Evolutionary conservation across 1,284 basidiomycete genomes (phyloP), one percentile per base, ranked within the genome.

Genomic region (Leccinum pachyderme): DNA sequence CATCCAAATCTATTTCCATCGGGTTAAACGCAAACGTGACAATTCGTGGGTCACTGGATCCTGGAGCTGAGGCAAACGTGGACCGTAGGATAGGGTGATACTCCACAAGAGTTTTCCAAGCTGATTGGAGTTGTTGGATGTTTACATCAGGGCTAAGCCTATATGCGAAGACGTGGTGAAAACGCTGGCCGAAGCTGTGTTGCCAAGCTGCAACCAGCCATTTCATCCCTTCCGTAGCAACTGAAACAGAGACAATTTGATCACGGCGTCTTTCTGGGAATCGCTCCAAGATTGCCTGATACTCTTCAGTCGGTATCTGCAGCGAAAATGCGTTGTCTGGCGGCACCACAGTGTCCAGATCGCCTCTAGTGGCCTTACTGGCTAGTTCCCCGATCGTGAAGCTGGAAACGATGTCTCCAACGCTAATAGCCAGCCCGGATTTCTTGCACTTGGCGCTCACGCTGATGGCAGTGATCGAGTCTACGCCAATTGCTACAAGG

Each of bases 401-500:
- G 50, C 78, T 76, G 33, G 63, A 71, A 39, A 77, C 63, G n/a
- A 81, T 70, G 45, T 80, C 76, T 32, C 69, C 73, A 4, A 74
- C 72, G 22, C 61, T 63, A 15, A 80, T 51, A 7, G 55, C 57
- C 32, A 79, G 55, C 2, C 77, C 77, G 9, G 63, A 68, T 47
- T 66, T 65, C 37, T 75, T 72, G 53, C 71, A 73, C 50, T 69
- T 74, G 24, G 76, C 70, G 7, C 73, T 71, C 18, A 81, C 67
- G 55, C 76, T 75, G 44, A 81, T 78, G 18, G 80, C 77, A 28
- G 75, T 77, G 52, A 81, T 81, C 1, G 80, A 81, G 59, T 81
- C 80, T n/a, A 81, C 69, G 8, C 80, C 80, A 6, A 81, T 63
- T 6, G 77, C 68, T 11, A 69, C 68, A 11, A 79, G 69, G 2